Base-by-base conservation (phyloP, 495 filamentous ascomycete genomes). In the Penicillium psychrofluorescens region DNA sequence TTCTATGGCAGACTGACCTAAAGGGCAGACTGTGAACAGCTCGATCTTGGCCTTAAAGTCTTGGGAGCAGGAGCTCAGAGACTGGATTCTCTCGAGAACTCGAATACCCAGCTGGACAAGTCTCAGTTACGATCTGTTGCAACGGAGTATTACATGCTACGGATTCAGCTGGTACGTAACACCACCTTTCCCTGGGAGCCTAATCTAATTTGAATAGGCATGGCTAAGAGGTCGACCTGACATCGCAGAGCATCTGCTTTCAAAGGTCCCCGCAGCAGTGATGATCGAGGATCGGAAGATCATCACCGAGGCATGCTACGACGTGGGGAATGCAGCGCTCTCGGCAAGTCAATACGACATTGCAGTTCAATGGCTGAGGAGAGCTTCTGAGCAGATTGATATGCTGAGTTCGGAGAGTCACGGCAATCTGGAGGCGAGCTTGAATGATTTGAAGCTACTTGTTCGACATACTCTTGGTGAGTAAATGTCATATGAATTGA, bases 171-270 rank as follows among this genome's bases (percentile, higher is more conserved):
- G 62, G 87, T 86, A 64, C 61, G 73, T 4, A 22, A 22, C 4
- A 22, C 22, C 22, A 36, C 10, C 27, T 35, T 8, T 5, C 4
- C 8, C 3, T 8, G 1, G 28, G 6, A 42, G 0, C 36, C 8
- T 30, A 11, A 6, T 13, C n/a, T 32, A 2, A 40, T 29, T 29
- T 38, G 39, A 27, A 1, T 49, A 94, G 85, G 77, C 84, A 27
- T 91, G 82, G 84, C 71, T 75, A 37, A 80, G 87, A 55, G 72
- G 75, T 35, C 74, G 83, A 29, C 65, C 82, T 27, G 83, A 90
- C 44, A 71, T 94, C 29, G 86, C 88, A 8, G 85, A 92, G 41
- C 79, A 85, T 57, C 75, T 91, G 67, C 90, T 83, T 61, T 66
- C 66, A 11, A 85, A 86, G 50, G 58, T 74, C 7, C 63, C 70